A percentile compares a stretch with the other conserved stretches of the same genome.
Evolutionary conservation across 2,329 filamentous ascomycete genomes (phyloP).

Genomic region (Didymella glomerata): DNA sequence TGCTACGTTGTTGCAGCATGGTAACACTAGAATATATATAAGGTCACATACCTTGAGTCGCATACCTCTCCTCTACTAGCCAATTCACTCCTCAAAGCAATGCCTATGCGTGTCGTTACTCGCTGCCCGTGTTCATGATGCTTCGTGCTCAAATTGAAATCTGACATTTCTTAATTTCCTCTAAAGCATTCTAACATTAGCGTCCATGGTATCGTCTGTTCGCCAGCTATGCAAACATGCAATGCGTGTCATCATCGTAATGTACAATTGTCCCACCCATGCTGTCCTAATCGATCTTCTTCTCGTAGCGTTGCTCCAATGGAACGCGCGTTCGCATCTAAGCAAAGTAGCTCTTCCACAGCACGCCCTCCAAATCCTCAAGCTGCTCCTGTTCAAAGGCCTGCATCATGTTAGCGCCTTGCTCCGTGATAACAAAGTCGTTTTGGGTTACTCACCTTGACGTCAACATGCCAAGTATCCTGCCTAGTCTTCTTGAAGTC

Average conservation of each 20-base stretch:
- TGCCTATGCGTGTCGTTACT: too few species aligned
- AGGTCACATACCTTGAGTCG: too few species aligned
- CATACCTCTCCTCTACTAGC: too few species aligned
- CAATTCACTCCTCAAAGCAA: too few species aligned
- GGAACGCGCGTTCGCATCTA: conserved; percentile 50
- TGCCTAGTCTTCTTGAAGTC: conserved; percentile 99
- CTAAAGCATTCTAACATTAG: neutral
- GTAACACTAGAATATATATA: too few species aligned
- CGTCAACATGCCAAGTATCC: conserved; percentile 97
- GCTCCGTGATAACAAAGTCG: too few species aligned
- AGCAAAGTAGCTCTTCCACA: conserved; percentile 99
- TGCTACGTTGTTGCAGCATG: too few species aligned
- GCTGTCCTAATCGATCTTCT: neutral
- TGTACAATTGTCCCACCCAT: neutral
- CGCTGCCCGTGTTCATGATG: too few species aligned
- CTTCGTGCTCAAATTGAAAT: too few species aligned
- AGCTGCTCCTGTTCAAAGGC: conserved; percentile 90
- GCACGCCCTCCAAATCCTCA: conserved; percentile 91
- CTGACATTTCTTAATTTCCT: neutral
- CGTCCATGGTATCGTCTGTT: neutral
- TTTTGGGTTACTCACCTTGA: conserved; percentile 88
- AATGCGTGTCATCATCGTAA: neutral
- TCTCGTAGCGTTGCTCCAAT: neutral
- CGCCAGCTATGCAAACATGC: neutral
- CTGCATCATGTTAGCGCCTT: conserved; percentile 55